Percentiles rank a stretch among this genome's conserved stretches.
These are phyloP conservation scores for Penicillium canariense DNA, from an alignment of 495 filamentous ascomycete genomes.

Conservation along the genomic window DNA sequence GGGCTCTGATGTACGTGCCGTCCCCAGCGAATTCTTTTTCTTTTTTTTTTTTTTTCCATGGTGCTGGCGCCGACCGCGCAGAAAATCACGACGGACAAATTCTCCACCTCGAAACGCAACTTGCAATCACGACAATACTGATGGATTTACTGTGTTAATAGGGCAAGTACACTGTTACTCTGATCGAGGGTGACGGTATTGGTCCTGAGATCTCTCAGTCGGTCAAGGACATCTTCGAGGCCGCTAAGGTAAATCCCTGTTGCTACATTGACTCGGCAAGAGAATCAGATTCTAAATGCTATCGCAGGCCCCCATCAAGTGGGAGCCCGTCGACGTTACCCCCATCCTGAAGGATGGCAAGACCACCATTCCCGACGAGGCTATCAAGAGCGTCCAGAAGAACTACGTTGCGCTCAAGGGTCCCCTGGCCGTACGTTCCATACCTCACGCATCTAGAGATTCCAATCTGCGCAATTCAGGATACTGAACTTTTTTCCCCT, in stretches of 20 bases:
- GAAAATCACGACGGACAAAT: slow-evolving; percentile 1
- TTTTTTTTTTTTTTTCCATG: slow-evolving; percentile 11
- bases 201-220: slow-evolving; percentile 96
- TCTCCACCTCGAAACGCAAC: background rate
- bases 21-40: slow-evolving; percentile 19
- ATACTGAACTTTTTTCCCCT: slow-evolving; percentile 22
- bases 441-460: background rate
- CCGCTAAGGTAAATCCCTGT: slow-evolving; percentile 69
- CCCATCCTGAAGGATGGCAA: slow-evolving; percentile 89
- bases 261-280: slow-evolving; percentile 8
- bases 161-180: slow-evolving; percentile 92
- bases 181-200: slow-evolving; percentile 99
- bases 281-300: slow-evolving; percentile 25
- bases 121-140: slow-evolving; percentile 10
- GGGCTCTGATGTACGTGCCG: slow-evolving; percentile 68
- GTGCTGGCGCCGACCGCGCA: slow-evolving; percentile 26
- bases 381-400: slow-evolving; percentile 83
- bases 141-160: slow-evolving; percentile 33
- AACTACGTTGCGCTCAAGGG: slow-evolving; percentile 98
- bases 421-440: slow-evolving; percentile 77
- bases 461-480: background rate
- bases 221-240: slow-evolving; percentile 95
- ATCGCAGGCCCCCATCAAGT: slow-evolving; percentile 84
- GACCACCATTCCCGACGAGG: slow-evolving; percentile 85
- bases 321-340: slow-evolving; percentile 96